Evolutionary conservation across 257 asterid genomes (phyloP).

Genomic region (Solanum medicagineum): DNA sequence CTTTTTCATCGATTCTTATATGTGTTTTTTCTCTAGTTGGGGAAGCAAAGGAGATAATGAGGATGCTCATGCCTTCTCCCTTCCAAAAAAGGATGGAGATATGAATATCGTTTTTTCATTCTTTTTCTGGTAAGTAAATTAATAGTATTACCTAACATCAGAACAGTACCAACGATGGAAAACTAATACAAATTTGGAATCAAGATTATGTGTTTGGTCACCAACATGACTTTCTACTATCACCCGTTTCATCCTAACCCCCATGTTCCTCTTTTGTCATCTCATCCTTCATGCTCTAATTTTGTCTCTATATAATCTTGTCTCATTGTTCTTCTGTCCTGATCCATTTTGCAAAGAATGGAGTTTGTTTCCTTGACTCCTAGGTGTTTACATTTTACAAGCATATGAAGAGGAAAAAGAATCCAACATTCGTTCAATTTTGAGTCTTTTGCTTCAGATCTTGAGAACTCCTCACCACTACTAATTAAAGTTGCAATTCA

Average conservation of each 20-base stretch:
- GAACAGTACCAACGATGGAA: not conserved
- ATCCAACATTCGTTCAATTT: no score
- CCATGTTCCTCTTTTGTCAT: not conserved
- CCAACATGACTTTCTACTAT: not conserved
- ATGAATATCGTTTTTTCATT: conserved; percentile 56
- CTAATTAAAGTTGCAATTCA: no score
- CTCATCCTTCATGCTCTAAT: not conserved
- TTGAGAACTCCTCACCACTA: no score
- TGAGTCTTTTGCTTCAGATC: no score
- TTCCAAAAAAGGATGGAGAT: conserved; percentile 55
- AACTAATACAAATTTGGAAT: not conserved
- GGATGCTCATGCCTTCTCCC: no score
- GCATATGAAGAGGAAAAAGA: not conserved
- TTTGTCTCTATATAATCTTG: not conserved
- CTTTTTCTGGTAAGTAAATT: not conserved
- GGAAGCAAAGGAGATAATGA: no score
- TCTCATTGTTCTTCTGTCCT: not conserved
- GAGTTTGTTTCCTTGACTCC: not conserved
- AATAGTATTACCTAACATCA: not conserved
- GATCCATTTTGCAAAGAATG: not conserved
- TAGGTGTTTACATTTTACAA: not conserved
- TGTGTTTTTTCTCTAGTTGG: no score
- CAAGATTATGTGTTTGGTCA: not conserved
- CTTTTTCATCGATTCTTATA: no score
- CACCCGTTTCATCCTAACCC: not conserved